Conservation (phyloP, 192 early-diverging fungal species). For the Backusella morwellensis region DNA sequence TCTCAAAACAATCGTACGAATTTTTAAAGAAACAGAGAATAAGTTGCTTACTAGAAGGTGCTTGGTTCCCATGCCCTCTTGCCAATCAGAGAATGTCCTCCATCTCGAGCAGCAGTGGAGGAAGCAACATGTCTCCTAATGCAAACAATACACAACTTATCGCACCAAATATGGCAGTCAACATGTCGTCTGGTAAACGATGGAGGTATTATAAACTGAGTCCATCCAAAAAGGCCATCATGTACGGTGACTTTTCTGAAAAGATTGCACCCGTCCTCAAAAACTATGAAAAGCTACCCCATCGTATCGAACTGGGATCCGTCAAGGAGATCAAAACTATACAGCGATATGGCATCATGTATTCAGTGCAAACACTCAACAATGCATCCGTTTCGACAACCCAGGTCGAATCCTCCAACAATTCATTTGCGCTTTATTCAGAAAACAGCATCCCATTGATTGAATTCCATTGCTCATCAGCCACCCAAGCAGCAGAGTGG, state of each 20-base stretch:
- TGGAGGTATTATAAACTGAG: constrained; percentile 62
- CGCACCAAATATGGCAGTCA: constrained; percentile 3
- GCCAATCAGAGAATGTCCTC: background rate
- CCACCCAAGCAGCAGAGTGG: constrained; percentile 62
- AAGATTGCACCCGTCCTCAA: constrained; percentile 31
- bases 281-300: constrained; percentile 41
- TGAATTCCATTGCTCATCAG: constrained; percentile 53
- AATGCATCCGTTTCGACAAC: background rate
- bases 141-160: background rate
- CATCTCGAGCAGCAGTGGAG: background rate
- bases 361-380: background rate
- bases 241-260: constrained; percentile 66
- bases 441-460: constrained; percentile 38
- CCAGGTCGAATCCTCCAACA: background rate
- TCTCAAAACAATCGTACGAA: constrained; percentile 69
- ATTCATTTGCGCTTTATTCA: constrained; percentile 43
- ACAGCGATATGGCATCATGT: background rate
- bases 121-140: background rate
- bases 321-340: constrained; percentile 46
- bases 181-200: constrained; percentile 19
- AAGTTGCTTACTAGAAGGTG: constrained; percentile 56
- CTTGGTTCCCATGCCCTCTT: constrained; percentile 58
- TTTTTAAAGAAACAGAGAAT: constrained; percentile 71
- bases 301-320: constrained; percentile 52
- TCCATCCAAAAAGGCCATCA: constrained; percentile 54